Conservation (phyloP, 768 basidiomycete species). For the Paxillus involutus region DNA sequence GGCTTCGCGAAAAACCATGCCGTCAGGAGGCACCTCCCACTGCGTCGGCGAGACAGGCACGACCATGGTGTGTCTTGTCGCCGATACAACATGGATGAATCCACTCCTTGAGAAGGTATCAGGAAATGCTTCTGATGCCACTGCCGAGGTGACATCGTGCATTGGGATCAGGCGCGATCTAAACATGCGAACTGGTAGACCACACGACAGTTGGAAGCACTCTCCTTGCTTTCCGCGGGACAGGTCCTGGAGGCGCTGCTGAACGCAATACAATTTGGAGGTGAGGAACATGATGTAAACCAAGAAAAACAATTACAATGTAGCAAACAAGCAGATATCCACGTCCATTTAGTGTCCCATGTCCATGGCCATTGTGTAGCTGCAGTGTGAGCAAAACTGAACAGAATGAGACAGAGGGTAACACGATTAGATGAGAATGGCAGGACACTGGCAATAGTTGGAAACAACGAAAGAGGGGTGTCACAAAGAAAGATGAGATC, state of each 20-base stretch:
- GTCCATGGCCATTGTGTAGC: constrained; percentile 33
- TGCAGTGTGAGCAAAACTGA: constrained; percentile 26
- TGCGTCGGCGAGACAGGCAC: constrained; percentile 33
- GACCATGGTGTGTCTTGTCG: constrained; percentile 33
- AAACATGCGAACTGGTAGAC: constrained; percentile 17
- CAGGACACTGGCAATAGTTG: constrained; percentile 11
- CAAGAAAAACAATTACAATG: constrained; percentile 45
- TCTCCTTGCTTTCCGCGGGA: constrained; percentile 26
- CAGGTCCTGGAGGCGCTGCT: constrained; percentile 27
- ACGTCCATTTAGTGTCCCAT: constrained; percentile 58
- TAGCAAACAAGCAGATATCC: constrained; percentile 51
- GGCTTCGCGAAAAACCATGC: constrained; percentile 34
- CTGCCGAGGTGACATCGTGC: constrained; percentile 24
- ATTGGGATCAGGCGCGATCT: background rate
- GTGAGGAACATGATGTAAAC: constrained; percentile 11
- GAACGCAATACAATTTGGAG: constrained; percentile 11
- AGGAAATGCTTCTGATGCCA: constrained; percentile 28
- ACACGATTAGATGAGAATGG: constrained; percentile 24
- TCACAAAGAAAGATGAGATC: constrained; percentile 10
- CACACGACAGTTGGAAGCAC: constrained; percentile 19
- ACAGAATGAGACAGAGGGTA: constrained; percentile 27
- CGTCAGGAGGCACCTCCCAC: constrained; percentile 22
- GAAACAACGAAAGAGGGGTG: constrained; percentile 16
- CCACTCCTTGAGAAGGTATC: constrained; percentile 19
- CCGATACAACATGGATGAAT: constrained; percentile 30